Evolutionary conservation across 306 rosid genomes (phyloP), one percentile per base, ranked within the genome.

Genomic region (Malus asiatica): DNA sequence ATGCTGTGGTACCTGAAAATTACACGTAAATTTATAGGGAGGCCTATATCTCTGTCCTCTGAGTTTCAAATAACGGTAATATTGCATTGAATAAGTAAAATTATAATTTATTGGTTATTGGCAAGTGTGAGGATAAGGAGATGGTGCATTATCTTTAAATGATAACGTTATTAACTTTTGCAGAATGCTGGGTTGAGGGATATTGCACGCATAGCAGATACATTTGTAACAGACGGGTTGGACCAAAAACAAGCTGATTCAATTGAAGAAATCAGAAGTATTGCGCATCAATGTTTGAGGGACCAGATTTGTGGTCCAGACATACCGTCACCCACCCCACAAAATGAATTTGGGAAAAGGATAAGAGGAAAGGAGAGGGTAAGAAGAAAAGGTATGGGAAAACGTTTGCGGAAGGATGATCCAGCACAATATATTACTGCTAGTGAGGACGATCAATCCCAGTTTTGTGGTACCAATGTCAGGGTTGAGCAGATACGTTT

Each of bases 61-160:
- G 99, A 96, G 91, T 96, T 96, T 83, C 98, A 96, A 77, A 90
- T 96, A 90, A 96, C 99, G 80, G 99, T 96, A 92, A 88, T 92
- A 55, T 83, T 76, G 51, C 64, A 78, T 69, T 76, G 33, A 14
- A 44, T 59, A 67, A 38, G 12, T 74, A 44, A 12, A 60, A 53
- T 44, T 75, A 46, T 65, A 13, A 53, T 65, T 48, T 32, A 4
- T 4, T 32, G 30, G 35, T 42, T 70, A 23, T 35, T 61, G 42
- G 42, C 63, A 52, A 51, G 53, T 76, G 83, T 12, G 16, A 27
- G 16, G n/a, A 25, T 29, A 40, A 61, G 44, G 74, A 51, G 48
- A 46, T 38, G 65, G 62, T 78, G 52, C 77, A 79, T 76, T 32
- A 76, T 63, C 69, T 78, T 85, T 83, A 73, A 74, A 84, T 81